Evolutionary conservation across 768 basidiomycete genomes (phyloP), one percentile per base, ranked within the genome.

Genomic region (Thelephora ganbajun): DNA sequence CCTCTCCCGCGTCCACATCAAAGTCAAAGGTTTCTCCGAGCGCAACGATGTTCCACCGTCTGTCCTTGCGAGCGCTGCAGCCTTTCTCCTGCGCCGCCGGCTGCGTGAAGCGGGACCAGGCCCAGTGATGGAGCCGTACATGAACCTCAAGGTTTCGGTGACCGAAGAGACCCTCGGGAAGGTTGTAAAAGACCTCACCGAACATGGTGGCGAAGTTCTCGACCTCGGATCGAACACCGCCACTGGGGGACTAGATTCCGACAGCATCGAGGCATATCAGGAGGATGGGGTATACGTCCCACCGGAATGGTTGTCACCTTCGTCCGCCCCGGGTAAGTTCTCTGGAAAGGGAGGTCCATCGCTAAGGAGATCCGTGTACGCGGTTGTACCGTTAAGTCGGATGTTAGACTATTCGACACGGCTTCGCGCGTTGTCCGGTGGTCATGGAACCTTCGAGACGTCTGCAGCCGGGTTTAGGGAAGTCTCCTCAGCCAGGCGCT

Each of bases 361-460:
- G 20, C 58, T 73, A 44, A 83, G 75, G 59, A 73, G 80, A n/a
- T 72, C 77, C n/a, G 66, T 92, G 20, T 63, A 76, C 50, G 87
- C 80, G 9, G 52, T 79, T 26, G 85, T 82, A 16, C 89, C 89
- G 2, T 70, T 92, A n/a, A 84, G 79, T 56, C 74, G 71, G 55
- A 81, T 89, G 74, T 66, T 91, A 16, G 82, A 90, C 60, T 92
- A 85, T 55, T 80, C 84, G 7, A 80, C 70, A 42, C 72, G 86
- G 13, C 61, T 92, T 45, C 80, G 89, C 14, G 82, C 89, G 1
- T 61, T 91, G 34, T 83, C 85, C 1, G 89, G 84, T 43, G 89
- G 89, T 3, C 78, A 87, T 58, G 89, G 87, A 11, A 58, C 69
- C 14, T 90, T 91, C 55, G 86, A 91, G 57, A 83, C 85, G 79